phyloP scores from a whole-genome alignment of 805 yeast species.

The Diddensiella caesifluorescens region DNA sequence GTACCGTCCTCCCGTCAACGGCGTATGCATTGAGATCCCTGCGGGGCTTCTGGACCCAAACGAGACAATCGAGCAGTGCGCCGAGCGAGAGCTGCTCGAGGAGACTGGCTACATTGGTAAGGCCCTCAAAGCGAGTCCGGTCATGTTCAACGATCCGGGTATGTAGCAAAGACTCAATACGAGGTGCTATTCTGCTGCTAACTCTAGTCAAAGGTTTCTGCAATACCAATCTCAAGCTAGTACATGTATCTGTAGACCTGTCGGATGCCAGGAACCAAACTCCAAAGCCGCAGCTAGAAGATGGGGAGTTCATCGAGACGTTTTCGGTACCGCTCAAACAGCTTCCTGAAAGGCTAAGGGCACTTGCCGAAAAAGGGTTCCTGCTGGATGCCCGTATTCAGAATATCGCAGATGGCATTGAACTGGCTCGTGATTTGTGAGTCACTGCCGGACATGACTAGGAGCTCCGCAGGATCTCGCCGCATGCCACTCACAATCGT shows the following conservation, averaged over 20 bases:
- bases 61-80: constrained; percentile 73
- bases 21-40: constrained; percentile 87
- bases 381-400: constrained; percentile 82
- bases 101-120: constrained; percentile 89
- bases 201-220: constrained; percentile 43
- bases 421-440: no score
- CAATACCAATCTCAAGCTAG: constrained; percentile 78
- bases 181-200: neutral
- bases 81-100: constrained; percentile 80
- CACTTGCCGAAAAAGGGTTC: constrained; percentile 59
- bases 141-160: constrained; percentile 74
- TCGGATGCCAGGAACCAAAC: constrained; percentile 55
- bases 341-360: constrained; percentile 50
- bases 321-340: constrained; percentile 56
- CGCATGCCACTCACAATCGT: no score
- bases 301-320: constrained; percentile 88
- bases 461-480: no score
- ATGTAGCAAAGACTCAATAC: no score
- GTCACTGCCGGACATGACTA: no score
- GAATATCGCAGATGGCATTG: constrained; percentile 77
- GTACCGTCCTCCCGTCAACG: constrained; percentile 87
- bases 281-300: constrained; percentile 77
- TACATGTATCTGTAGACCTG: constrained; percentile 73
- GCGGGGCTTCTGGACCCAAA: constrained; percentile 90
- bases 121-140: constrained; percentile 41